Evolutionary conservation across 495 filamentous ascomycete species (phyloP).

Genomic region (Ramalina peruviana): DNA sequence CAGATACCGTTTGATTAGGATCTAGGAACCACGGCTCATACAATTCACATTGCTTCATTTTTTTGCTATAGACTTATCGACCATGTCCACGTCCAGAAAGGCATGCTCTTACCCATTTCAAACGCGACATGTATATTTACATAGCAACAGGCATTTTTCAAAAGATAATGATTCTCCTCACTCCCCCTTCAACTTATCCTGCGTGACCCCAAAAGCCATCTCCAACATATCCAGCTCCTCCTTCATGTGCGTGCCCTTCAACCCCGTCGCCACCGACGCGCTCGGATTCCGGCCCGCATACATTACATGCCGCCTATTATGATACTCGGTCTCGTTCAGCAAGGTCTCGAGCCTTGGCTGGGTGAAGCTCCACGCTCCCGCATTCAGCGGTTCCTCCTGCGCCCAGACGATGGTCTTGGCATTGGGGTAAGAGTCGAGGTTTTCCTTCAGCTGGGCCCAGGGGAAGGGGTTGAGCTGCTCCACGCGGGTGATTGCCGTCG

Average conservation of each 20-base stretch:
- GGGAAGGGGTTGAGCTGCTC: constrained; percentile 99
- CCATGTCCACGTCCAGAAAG: too few relatives aligned
- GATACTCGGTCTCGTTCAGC: constrained; percentile 78
- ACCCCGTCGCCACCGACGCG: constrained; percentile 81
- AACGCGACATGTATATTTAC: too few relatives aligned
- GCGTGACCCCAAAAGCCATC: constrained; percentile 51
- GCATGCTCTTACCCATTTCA: too few relatives aligned
- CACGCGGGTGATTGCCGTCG: constrained; percentile 85
- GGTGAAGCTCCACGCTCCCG: constrained; percentile 85
- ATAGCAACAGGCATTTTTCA: too few relatives aligned
- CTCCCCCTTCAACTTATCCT: constrained; percentile 44
- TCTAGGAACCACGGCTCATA: too few relatives aligned
- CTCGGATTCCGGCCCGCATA: constrained; percentile 88
- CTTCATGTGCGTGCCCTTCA: constrained; percentile 79
- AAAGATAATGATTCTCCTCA: background rate
- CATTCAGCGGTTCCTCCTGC: constrained; percentile 96
- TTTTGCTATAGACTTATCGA: too few relatives aligned
- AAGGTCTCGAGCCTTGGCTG: constrained; percentile 94
- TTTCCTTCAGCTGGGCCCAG: constrained; percentile 89
- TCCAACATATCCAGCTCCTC: constrained; percentile 87
- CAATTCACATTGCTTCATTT: too few relatives aligned
- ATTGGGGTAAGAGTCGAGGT: constrained; percentile 91
- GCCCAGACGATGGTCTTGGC: constrained; percentile 91
- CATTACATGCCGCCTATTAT: constrained; percentile 88
- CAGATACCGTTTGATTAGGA: too few relatives aligned